phyloP scores from a whole-genome alignment of 306 rosid species.

The Delonix regia region DNA sequence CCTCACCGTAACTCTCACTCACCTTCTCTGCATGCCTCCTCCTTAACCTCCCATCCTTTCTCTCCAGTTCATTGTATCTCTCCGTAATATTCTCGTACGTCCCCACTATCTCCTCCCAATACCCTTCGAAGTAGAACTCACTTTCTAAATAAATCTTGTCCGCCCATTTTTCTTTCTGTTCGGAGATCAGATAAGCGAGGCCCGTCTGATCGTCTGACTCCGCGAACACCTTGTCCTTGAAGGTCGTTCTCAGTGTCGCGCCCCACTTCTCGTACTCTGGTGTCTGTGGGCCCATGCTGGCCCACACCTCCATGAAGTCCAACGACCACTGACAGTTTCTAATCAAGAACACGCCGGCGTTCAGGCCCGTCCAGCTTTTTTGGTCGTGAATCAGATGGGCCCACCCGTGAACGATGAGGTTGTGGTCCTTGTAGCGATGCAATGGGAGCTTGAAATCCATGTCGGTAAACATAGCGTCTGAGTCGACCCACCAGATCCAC shows the following conservation, averaged over 20 bases:
- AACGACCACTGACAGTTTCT: constrained; percentile 90
- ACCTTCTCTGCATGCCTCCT: constrained; percentile 80
- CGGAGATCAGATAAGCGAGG: constrained; percentile 71
- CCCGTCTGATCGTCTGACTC: constrained; percentile 96
- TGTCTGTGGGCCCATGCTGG: constrained; percentile 85
- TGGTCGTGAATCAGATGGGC: constrained; percentile 52
- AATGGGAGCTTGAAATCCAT: constrained; percentile 81
- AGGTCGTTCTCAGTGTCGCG: constrained; percentile 45
- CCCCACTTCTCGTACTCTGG: constrained; percentile 81
- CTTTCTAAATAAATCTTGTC: constrained; percentile 70
- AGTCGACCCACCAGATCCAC: constrained; percentile 99
- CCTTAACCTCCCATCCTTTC: constrained; percentile 45
- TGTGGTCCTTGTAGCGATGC: constrained; percentile 60
- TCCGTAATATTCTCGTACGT: constrained; percentile 44
- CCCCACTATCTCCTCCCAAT: constrained; percentile 71
- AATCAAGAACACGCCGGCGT: constrained; percentile 86
- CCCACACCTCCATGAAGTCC: constrained; percentile 79
- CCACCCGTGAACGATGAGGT: constrained; percentile 85
- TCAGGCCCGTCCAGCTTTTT: constrained; percentile 89
- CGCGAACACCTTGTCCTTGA: constrained; percentile 75
- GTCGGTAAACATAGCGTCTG: constrained; percentile 87
- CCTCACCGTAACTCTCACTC: constrained; percentile 59
- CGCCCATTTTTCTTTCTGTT: constrained; percentile 64
- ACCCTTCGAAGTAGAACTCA: constrained; percentile 76
- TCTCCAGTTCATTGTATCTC: constrained; percentile 51